Conservation (phyloP, 768 basidiomycete genomes). For the Boletus coccyginus region DNA sequence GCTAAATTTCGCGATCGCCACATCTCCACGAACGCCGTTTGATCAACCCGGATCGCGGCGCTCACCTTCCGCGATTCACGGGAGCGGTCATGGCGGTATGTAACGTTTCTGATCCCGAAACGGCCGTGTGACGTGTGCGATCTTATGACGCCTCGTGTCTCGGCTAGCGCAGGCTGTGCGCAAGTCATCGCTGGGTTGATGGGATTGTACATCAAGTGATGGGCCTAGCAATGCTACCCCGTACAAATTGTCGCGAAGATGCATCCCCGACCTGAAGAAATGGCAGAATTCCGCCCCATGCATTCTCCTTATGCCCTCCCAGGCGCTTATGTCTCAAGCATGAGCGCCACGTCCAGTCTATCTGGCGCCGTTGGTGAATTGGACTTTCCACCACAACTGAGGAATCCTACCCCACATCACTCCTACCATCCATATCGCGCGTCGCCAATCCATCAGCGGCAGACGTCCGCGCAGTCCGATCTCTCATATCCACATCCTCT, state of each 20-base stretch:
- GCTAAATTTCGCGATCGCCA: constrained; percentile 18
- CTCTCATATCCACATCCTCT: constrained; percentile 19
- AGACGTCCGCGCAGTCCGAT: constrained; percentile 21
- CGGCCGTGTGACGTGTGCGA: constrained; percentile 30
- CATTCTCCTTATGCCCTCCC: constrained; percentile 30
- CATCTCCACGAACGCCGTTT: constrained; percentile 22
- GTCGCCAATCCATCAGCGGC: constrained; percentile 21
- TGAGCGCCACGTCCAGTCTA: constrained; percentile 46
- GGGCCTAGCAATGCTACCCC: constrained; percentile 25
- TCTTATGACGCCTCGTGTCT: constrained; percentile 28
- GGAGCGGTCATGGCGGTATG: constrained; percentile 15
- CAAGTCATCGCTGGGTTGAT: constrained; percentile 28
- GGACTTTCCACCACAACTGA: constrained; percentile 36
- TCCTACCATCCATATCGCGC: constrained; percentile 27
- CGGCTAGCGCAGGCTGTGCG: constrained; percentile 29
- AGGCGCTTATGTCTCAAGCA: constrained; percentile 40
- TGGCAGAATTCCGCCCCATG: constrained; percentile 37
- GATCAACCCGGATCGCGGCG: constrained; percentile 26
- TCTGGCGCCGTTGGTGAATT: constrained; percentile 64
- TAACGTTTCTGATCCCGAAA: constrained; percentile 31
- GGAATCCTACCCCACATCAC: constrained; percentile 29
- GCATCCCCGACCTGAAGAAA: constrained; percentile 37
- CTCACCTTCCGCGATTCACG: constrained; percentile 24
- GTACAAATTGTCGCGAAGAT: constrained; percentile 29
- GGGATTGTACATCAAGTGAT: constrained; percentile 16